Percentiles rank a stretch among this genome's conserved stretches.
These are phyloP conservation scores for Basipetospora chlamydospora DNA, from an alignment of 2,329 filamentous ascomycete species.

Conservation along the genomic window DNA sequence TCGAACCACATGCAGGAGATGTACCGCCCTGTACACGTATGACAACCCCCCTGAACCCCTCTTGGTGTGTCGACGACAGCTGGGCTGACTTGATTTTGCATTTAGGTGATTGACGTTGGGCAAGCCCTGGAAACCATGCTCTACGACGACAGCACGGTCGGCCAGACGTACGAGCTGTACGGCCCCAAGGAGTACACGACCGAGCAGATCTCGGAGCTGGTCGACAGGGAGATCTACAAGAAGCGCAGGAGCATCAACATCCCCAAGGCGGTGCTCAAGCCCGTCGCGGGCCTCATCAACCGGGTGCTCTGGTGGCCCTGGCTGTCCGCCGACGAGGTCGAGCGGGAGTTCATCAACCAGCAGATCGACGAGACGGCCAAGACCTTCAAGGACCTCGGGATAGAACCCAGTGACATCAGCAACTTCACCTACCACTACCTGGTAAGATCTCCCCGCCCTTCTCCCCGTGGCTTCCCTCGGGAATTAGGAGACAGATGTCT, in stretches of 20 bases:
- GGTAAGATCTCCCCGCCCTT: conserved; percentile 38
- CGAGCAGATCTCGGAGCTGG: conserved; percentile 70
- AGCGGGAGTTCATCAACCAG: conserved; percentile 88
- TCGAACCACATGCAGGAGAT: conserved; percentile 88
- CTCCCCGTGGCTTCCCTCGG: too few relatives aligned
- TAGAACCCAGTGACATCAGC: conserved; percentile 74
- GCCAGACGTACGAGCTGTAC: conserved; percentile 87
- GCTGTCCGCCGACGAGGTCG: conserved; percentile 69
- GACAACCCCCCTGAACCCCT: conserved; percentile 11
- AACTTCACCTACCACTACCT: conserved; percentile 88
- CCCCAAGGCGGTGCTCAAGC: conserved; percentile 67
- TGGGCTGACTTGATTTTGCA: background rate
- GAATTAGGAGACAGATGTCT: too few relatives aligned
- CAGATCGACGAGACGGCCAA: conserved; percentile 80
- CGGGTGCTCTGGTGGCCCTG: conserved; percentile 79
- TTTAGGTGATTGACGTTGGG: conserved; percentile 77
- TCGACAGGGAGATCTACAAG: conserved; percentile 87
- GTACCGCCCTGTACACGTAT: conserved; percentile 80
- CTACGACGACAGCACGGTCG: conserved; percentile 78
- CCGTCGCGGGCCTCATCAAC: conserved; percentile 61
- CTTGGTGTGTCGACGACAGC: too few relatives aligned
- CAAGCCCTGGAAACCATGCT: conserved; percentile 79
- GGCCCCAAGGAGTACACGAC: conserved; percentile 88
- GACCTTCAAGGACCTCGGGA: conserved; percentile 87
- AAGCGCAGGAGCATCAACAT: conserved; percentile 81